phyloP scores from a whole-genome alignment of 257 asterid species.

The Nyctanthes arbortristis region DNA sequence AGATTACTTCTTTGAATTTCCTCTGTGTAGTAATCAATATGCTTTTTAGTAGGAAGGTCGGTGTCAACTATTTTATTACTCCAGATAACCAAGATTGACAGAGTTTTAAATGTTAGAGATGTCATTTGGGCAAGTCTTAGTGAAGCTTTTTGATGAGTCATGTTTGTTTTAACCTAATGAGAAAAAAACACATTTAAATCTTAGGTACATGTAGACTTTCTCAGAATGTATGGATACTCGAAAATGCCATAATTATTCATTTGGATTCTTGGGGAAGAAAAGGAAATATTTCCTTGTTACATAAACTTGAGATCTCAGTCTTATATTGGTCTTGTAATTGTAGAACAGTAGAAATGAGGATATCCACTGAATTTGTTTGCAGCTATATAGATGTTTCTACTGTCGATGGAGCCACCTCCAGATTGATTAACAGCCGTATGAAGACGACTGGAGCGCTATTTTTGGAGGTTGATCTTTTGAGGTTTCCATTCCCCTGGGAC shows the following conservation, averaged over 20 bases:
- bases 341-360: not conserved
- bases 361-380: slow-evolving; percentile 5
- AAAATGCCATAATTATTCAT: not conserved
- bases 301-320: not conserved
- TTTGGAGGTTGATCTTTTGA: slow-evolving; percentile 62
- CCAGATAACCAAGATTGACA: not conserved
- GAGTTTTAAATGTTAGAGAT: too few species aligned
- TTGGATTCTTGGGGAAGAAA: not conserved
- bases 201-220: not conserved
- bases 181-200: not conserved
- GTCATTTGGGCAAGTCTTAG: not conserved
- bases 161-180: not conserved
- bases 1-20: not conserved
- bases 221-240: not conserved
- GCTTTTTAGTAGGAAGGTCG: not conserved
- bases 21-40: not conserved
- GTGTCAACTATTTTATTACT: not conserved
- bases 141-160: not conserved
- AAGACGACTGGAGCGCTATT: slow-evolving; percentile 79
- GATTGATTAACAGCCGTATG: slow-evolving; percentile 57
- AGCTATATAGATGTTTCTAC: slow-evolving; percentile 93
- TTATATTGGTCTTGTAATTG: not conserved
- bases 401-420: slow-evolving; percentile 78
- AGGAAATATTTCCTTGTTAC: not conserved
- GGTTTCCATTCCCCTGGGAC: slow-evolving; percentile 7